Percentiles rank a stretch among this genome's conserved stretches.
Evolutionary conservation across 1,139 yeast species (phyloP).

Genomic region (Kazachstania sp.): DNA sequence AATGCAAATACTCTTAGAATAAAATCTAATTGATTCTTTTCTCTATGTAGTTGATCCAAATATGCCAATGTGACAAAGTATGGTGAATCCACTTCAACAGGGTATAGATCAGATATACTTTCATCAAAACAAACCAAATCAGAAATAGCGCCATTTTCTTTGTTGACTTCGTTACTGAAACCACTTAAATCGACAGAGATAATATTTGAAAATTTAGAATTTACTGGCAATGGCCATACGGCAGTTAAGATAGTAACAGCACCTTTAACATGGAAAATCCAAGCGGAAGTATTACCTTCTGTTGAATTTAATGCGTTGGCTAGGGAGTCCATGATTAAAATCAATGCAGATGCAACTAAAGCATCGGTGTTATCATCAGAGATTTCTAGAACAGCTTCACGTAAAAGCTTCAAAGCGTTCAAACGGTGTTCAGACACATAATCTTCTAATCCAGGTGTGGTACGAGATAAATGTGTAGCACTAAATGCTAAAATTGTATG

Average conservation of each 20-base stretch:
- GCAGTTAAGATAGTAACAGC: conserved; percentile 93
- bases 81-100: conserved; percentile 75
- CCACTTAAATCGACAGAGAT: conserved; percentile 72
- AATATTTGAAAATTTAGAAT: conserved; percentile 63
- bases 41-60: conserved; percentile 73
- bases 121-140: conserved; percentile 78
- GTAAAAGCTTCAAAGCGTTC: conserved; percentile 67
- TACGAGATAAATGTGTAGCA: conserved; percentile 80
- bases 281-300: conserved; percentile 54
- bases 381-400: conserved; percentile 81
- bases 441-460: conserved; percentile 68
- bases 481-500: conserved; percentile 83
- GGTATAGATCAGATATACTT: conserved; percentile 76
- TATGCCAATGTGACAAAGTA: conserved; percentile 80
- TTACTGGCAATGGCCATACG: conserved; percentile 84
- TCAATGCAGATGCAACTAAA: conserved; percentile 80
- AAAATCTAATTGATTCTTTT: conserved; percentile 75
- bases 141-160: conserved; percentile 37
- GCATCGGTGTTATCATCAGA: conserved; percentile 85
- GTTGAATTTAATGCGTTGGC: conserved; percentile 81
- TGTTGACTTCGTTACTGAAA: conserved; percentile 66
- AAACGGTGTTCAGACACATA: conserved; percentile 83
- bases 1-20: conserved; percentile 83
- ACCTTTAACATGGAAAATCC: conserved; percentile 96
- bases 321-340: conserved; percentile 82